Evolutionary conservation across 2,329 filamentous ascomycete genomes (phyloP).

Genomic region (Sclerotinia minor): DNA sequence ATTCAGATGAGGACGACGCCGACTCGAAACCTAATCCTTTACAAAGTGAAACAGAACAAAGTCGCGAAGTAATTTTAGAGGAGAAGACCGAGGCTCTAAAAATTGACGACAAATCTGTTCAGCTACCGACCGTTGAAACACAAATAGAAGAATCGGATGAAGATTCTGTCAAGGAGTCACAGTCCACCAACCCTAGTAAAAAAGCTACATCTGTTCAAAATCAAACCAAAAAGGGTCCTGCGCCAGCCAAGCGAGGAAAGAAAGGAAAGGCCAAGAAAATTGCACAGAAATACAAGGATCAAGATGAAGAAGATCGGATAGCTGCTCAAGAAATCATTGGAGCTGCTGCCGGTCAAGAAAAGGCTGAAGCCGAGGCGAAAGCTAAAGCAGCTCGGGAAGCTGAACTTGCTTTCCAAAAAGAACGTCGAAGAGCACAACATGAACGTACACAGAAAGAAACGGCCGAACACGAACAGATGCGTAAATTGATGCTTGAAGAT

Average conservation of each 20-base stretch:
- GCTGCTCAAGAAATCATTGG: conserved; percentile 87
- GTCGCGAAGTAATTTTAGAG: conserved; percentile 32
- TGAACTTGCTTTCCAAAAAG: conserved; percentile 68
- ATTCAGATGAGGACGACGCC: conserved; percentile 38
- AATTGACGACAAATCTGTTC: conserved; percentile 18
- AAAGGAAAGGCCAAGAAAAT: conserved; percentile 83
- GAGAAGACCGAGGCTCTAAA: conserved; percentile 34
- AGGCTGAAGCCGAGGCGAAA: conserved; percentile 66
- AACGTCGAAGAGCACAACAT: conserved; percentile 78
- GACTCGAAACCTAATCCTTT: conserved; percentile 33
- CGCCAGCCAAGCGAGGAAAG: conserved; percentile 67
- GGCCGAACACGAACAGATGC: conserved; percentile 72
- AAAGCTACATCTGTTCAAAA: conserved; percentile 40
- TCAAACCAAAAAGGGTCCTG: conserved; percentile 46
- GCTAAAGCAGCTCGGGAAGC: conserved; percentile 70
- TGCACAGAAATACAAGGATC: conserved; percentile 84
- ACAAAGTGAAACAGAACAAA: conserved; percentile 31
- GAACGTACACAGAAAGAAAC: conserved; percentile 73
- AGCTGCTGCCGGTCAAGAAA: conserved; percentile 64
- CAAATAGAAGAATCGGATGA: conserved; percentile 33
- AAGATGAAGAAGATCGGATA: conserved; percentile 89
- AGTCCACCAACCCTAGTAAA: conserved; percentile 28
- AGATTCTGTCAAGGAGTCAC: conserved; percentile 27
- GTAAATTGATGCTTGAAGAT: conserved; percentile 60
- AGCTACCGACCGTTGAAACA: conserved; percentile 31